These are phyloP conservation scores for Ustilago xerochloae DNA, from an alignment of 1,284 basidiomycete species.

Conservation along the genomic window DNA sequence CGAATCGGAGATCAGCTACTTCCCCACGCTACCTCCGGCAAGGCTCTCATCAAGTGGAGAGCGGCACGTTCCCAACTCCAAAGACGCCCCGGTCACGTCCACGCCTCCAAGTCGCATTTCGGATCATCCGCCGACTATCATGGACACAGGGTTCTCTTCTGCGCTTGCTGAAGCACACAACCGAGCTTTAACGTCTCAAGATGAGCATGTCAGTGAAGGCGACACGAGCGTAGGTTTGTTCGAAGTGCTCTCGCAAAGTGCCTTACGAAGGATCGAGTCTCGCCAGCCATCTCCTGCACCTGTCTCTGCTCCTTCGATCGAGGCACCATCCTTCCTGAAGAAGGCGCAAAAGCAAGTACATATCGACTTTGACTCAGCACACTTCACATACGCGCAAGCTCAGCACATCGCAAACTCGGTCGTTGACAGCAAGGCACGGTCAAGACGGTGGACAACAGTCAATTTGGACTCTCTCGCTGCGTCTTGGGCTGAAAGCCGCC, in stretches of 20 bases:
- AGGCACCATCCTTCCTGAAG: not conserved
- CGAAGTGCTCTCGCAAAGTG: conserved; percentile 37
- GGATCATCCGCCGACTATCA: not conserved
- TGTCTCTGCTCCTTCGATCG: too few species aligned
- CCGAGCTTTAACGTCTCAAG: not conserved
- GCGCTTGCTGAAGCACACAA: not conserved
- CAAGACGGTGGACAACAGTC: conserved; percentile 7
- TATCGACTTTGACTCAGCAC: conserved; percentile 10
- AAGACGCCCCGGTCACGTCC: not conserved
- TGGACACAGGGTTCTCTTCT: not conserved
- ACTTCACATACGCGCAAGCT: conserved; percentile 9
- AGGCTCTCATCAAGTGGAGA: not conserved
- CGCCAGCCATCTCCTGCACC: too few species aligned
- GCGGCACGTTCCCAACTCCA: not conserved
- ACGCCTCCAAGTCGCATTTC: not conserved
- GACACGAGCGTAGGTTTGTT: conserved; percentile 21
- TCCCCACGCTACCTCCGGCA: conserved; percentile 28
- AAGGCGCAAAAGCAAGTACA: conserved; percentile 4
- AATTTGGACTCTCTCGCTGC: not conserved
- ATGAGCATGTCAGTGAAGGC: conserved; percentile 5
- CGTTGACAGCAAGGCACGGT: not conserved
- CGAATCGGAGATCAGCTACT: conserved; percentile 41
- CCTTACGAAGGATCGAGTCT: conserved; percentile 15
- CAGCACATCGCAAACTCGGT: conserved; percentile 9
- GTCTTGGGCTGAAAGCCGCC: too few species aligned